Evolutionary conservation across 2,329 filamentous ascomycete species (phyloP), one percentile per base, ranked within the genome.

Genomic region (Herpotrichia juniperi): DNA sequence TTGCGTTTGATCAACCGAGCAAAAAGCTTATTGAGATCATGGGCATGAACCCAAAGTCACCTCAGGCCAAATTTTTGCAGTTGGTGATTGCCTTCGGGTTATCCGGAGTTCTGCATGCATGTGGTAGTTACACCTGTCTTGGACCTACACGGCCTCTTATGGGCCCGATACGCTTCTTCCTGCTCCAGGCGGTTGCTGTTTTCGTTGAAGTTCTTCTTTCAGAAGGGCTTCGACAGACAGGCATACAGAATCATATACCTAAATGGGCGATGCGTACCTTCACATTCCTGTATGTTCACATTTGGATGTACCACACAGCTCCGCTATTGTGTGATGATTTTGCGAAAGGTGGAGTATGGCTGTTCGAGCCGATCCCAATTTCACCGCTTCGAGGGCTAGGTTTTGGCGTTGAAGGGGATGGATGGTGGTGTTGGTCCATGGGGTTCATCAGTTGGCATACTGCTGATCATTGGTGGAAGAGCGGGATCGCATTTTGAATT

Each of bases 361-460:
- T 96, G 12, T 85, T 86, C 55, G 91, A 97, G 72, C 91, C 91
- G 0, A 74, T 96, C n/a, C 91, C 92, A 0, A 58, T 93, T 8
- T 96, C 90, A 48, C 67, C 82, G 1, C 66, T 92, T n/a, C 79
- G 91, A 22, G 83, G 81, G 1, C 28, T 93, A 14, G 87, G 89
- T 0, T 77, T 87, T 28, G 89, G 88, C 0, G 75, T 77, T 1
- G 72, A 79, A 16, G 83, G 81, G 0, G 86, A 89, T 63, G 75
- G 79, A 1, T 87, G 84, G 80, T 90, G 84, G 83, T 84, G 89
- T 62, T 91, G 87, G 84, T 78, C 80, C 21, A 68, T 78, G 26
- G 71, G 79, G 19, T 76, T 83, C 54, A 69, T 86, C 19, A 78
- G 81, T 1, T 87, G 83, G 82, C 81, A 88, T 72, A 72, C 63